phyloP scores from a whole-genome alignment of 495 filamentous ascomycete genomes.

The Annulohypoxylon maeteangense region DNA sequence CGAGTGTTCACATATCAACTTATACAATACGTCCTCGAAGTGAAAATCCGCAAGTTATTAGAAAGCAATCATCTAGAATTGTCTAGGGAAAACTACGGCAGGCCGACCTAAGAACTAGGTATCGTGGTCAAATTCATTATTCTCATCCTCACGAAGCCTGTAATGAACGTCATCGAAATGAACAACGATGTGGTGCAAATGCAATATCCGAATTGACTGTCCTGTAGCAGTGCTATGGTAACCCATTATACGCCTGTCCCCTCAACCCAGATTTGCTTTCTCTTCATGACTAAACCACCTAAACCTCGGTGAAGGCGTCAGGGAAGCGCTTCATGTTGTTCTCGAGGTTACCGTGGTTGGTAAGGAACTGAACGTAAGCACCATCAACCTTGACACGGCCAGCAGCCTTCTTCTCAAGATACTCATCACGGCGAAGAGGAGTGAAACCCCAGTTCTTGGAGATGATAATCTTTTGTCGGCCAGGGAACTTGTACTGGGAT shows the following conservation, averaged over 20 bases:
- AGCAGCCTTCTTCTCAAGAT: conserved; percentile 87
- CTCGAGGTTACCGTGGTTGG: conserved; percentile 84
- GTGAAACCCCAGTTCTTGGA: conserved; percentile 99
- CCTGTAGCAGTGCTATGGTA: conserved; percentile 51
- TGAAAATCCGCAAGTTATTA: not conserved
- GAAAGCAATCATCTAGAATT: not conserved
- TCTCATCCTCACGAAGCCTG: not conserved
- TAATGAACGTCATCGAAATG: not conserved
- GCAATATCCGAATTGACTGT: conserved; percentile 52
- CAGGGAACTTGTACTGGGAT: conserved; percentile 99
- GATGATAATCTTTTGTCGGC: conserved; percentile 99
- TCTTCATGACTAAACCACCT: conserved; percentile 42
- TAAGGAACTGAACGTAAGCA: conserved; percentile 98
- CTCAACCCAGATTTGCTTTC: conserved; percentile 53
- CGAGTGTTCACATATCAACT: not conserved
- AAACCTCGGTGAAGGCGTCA: conserved; percentile 76
- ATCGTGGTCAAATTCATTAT: not conserved
- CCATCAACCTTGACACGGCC: conserved; percentile 93
- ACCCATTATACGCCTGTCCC: conserved; percentile 51
- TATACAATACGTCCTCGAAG: too few species aligned
- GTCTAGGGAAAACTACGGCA: not conserved
- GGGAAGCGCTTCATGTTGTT: conserved; percentile 94
- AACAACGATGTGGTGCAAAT: conserved; percentile 41
- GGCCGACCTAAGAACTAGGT: not conserved
- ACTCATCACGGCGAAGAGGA: conserved; percentile 94